A percentile compares a stretch with the other conserved stretches of the same genome.
phyloP scores from a whole-genome alignment of 2,329 filamentous ascomycete genomes.

The Helicocarpus griseus region DNA sequence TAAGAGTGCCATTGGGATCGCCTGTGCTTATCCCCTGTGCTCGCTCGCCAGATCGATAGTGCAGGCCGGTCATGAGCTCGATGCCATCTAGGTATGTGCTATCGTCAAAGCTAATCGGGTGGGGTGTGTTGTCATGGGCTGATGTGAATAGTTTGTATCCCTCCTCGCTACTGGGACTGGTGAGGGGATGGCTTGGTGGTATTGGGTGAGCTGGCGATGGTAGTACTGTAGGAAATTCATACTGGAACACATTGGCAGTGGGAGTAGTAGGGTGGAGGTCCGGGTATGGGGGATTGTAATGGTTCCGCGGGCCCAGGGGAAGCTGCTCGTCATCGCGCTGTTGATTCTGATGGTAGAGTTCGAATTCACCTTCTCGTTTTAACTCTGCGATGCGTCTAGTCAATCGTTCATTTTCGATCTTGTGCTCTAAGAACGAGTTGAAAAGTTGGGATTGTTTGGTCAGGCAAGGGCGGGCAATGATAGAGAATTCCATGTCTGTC shows the following conservation, averaged over 20 bases:
- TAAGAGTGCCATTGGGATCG: constrained; percentile 66
- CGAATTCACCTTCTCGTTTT: constrained; percentile 70
- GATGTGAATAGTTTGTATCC: not conserved
- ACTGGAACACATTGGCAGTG: not conserved
- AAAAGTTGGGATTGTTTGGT: constrained; percentile 76
- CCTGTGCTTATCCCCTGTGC: constrained; percentile 83
- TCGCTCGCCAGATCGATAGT: constrained; percentile 80
- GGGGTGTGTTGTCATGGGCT: constrained; percentile 24
- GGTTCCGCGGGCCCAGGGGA: constrained; percentile 29
- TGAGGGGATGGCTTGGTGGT: not conserved
- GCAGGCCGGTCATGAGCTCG: constrained; percentile 82
- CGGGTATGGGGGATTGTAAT: constrained; percentile 9
- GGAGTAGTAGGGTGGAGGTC: not conserved
- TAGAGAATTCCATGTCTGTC: constrained; percentile 66
- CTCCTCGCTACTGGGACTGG: not conserved
- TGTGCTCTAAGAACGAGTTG: constrained; percentile 91
- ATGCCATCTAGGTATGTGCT: constrained; percentile 74
- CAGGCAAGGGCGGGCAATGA: constrained; percentile 84
- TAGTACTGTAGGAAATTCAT: not conserved
- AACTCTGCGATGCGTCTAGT: constrained; percentile 76
- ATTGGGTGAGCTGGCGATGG: not conserved
- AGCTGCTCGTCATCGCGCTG: constrained; percentile 50
- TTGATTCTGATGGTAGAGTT: constrained; percentile 52
- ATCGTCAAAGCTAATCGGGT: constrained; percentile 73
- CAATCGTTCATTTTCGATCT: constrained; percentile 87